Conservation (phyloP, 2,329 filamentous ascomycete genomes). For the Exserohilum rostratum region DNA sequence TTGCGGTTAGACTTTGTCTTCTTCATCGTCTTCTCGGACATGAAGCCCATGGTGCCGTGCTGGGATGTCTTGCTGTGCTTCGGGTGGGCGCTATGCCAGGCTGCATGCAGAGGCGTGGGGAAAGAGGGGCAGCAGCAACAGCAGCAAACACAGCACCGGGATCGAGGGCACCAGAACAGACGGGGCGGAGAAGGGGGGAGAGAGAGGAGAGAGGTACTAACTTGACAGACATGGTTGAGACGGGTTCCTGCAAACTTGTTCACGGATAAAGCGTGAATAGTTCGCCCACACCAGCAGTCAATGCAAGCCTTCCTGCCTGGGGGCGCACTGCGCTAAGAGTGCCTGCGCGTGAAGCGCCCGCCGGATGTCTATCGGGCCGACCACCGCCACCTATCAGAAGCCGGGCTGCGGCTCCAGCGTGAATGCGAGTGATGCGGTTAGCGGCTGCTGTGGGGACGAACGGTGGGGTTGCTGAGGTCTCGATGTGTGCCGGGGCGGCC, state of each 20-base stretch:
- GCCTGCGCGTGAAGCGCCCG: slow-evolving; percentile 27
- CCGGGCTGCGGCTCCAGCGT: slow-evolving; percentile 22
- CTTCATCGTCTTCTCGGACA: slow-evolving; percentile 21
- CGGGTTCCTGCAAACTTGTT: slow-evolving; percentile 25
- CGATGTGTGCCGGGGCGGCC: slow-evolving; percentile 10
- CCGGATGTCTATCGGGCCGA: slow-evolving; percentile 25
- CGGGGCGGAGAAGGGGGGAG: slow-evolving; percentile 1
- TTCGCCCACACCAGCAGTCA: slow-evolving; percentile 23
- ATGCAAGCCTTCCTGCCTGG: slow-evolving; percentile 27
- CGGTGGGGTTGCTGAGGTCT: slow-evolving; percentile 14
- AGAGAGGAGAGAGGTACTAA: slow-evolving; percentile 35
- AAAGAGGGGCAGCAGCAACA: slow-evolving; percentile 9
- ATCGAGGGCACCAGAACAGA: not conserved
- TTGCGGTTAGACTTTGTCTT: slow-evolving; percentile 43
- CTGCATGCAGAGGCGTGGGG: slow-evolving; percentile 12
- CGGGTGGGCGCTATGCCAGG: slow-evolving; percentile 5
- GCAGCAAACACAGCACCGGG: too few species aligned
- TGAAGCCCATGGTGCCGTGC: slow-evolving; percentile 10
- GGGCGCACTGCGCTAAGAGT: slow-evolving; percentile 13
- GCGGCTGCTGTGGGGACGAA: slow-evolving; percentile 26
- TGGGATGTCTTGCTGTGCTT: not conserved
- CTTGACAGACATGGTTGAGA: slow-evolving; percentile 49
- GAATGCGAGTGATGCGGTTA: slow-evolving; percentile 31
- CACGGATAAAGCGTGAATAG: slow-evolving; percentile 27
- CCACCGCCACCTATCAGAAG: slow-evolving; percentile 29